Base-by-base conservation (phyloP, 2,329 filamentous ascomycete genomes). In the Zymoseptoria tritici region DNA sequence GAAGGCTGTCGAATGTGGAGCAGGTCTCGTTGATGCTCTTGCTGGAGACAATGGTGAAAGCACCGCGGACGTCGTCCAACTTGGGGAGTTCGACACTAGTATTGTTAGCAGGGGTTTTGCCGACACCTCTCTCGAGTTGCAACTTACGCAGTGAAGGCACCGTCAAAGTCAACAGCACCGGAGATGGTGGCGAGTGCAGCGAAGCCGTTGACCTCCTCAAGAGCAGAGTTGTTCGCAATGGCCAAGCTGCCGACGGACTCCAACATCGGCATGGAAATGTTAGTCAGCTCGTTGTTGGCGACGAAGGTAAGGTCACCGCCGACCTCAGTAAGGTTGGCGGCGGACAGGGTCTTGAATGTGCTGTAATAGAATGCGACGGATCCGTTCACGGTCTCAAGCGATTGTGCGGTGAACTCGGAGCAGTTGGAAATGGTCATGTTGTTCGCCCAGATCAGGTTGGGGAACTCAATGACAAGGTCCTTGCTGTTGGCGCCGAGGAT, bases 161-260 rank as follows among this genome's bases (percentile, higher is more conserved):
- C 94, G 69, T 86, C 86, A 75, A 96, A 85, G 75, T 91, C 87
- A 72, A 97, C 81, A 70, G 90, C 91, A 78, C 92, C 93, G 65
- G 81, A 83, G 60, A 97, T 84, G 58, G 79, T 83, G 72, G 83
- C 72, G 26, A 99, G 83, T 65, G 80, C 73, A 62, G 83, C 81
- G 77, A 97, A 89, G 36, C 84, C 85, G 65, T 83, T 76, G 59
- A 97, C 80, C 62, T 78, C 73, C 59, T 76, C 68, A 36, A 97
- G 83, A 58, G 80, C 79, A 62, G 90, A 90, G 86, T 97, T 97
- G 85, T 96, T 96, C 77, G 89, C 87, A 72, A 99, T 85, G 68
- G 88, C 85, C 74, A 96, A 84, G 74, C 88, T 90, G 78, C 90
- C 92, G 70, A 96, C 83, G 57, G 77, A 82, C 66, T 80, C 81